Conservation (phyloP, 192 early-diverging fungal genomes). For the Chytriomyces sp. region DNA sequence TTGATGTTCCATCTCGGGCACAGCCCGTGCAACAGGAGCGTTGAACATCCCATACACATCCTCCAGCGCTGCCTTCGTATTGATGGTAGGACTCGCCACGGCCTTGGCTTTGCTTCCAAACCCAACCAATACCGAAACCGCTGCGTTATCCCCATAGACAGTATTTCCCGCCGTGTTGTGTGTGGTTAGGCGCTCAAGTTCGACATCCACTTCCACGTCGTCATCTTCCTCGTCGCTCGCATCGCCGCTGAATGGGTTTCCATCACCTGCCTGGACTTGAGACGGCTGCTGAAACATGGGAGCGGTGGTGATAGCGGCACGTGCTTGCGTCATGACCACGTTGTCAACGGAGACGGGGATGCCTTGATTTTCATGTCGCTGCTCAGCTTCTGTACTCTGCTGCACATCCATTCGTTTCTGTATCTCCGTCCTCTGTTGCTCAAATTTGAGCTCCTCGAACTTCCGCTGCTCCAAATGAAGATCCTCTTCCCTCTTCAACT, state of each 20-base stretch:
- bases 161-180: conserved; percentile 13
- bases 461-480: no score
- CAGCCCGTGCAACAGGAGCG: conserved; percentile 28
- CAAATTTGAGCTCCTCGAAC: no score
- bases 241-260: no score
- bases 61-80: conserved; percentile 54
- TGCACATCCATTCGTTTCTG: no score
- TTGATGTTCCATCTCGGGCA: background rate
- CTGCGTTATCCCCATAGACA: background rate
- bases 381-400: no score
- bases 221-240: conserved; percentile 34
- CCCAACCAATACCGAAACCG: background rate
- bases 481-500: no score
- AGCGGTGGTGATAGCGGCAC: background rate
- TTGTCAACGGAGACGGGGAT: no score
- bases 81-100: conserved; percentile 52
- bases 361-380: no score
- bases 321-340: background rate
- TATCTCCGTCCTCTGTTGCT: no score
- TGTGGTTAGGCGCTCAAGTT: conserved; percentile 9
- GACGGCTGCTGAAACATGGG: background rate
- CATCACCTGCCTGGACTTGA: no score
- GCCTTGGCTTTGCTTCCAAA: conserved; percentile 8
- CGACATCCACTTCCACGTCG: conserved; percentile 25
- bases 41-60: conserved; percentile 59